Conservation (phyloP, 1,139 yeast species). For the Pichia sp. region DNA sequence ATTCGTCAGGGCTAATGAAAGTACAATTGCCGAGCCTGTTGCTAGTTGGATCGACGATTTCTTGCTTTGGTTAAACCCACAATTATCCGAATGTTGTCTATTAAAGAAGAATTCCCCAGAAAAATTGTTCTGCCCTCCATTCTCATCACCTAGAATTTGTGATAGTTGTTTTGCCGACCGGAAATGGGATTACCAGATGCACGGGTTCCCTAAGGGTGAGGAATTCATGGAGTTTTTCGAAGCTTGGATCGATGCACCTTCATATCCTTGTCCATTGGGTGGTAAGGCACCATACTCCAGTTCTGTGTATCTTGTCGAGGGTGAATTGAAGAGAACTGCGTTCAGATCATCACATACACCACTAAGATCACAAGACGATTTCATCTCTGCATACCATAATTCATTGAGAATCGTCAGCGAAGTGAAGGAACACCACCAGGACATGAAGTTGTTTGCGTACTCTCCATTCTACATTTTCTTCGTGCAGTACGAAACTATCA, state of each 20-base stretch:
- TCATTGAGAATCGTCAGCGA: slow-evolving; percentile 69
- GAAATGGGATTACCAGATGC: slow-evolving; percentile 72
- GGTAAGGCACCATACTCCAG: slow-evolving; percentile 90
- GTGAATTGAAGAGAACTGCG: slow-evolving; percentile 52
- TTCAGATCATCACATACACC: slow-evolving; percentile 85
- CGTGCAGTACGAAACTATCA: slow-evolving; percentile 76
- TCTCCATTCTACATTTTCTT: slow-evolving; percentile 92
- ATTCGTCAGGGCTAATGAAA: slow-evolving; percentile 57
- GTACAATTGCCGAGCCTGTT: slow-evolving; percentile 77
- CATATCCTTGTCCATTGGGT: slow-evolving; percentile 93
- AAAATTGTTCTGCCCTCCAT: slow-evolving; percentile 62
- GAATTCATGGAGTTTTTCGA: slow-evolving; percentile 68
- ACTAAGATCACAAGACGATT: slow-evolving; percentile 78
- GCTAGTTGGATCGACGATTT: slow-evolving; percentile 95
- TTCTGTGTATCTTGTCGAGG: slow-evolving; percentile 44
- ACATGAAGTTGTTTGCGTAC: slow-evolving; percentile 76
- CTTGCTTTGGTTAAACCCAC: slow-evolving; percentile 83
- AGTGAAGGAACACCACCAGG: slow-evolving; percentile 41
- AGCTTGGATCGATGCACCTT: slow-evolving; percentile 78
- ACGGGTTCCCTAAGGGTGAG: slow-evolving; percentile 74
- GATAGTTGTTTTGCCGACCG: slow-evolving; percentile 63
- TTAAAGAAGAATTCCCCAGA: slow-evolving; percentile 40
- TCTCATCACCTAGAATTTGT: slow-evolving; percentile 70
- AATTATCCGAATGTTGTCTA: slow-evolving; percentile 82
- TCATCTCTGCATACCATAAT: slow-evolving; percentile 74